Evolutionary conservation across 306 rosid genomes (phyloP).

Genomic region (Cyclanthera cordifolia): DNA sequence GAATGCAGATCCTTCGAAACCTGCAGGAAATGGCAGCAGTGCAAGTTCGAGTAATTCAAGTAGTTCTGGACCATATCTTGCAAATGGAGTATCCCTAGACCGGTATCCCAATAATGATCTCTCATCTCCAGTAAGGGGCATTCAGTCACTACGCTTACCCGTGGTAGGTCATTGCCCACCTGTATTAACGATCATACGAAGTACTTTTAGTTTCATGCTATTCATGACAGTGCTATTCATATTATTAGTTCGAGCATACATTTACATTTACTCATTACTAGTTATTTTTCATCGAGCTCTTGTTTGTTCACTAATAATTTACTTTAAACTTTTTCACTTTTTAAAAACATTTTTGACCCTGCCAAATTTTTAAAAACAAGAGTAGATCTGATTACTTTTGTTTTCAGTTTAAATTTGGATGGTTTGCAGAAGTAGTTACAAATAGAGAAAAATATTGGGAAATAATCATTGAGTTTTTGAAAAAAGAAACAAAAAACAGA

Average conservation of each 20-base stretch:
- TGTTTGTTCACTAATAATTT: neutral
- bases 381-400: neutral
- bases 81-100: conserved; percentile 44
- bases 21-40: conserved; percentile 34
- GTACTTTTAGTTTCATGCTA: neutral
- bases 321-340: neutral
- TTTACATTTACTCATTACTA: neutral
- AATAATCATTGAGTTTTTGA: neutral
- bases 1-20: conserved; percentile 33
- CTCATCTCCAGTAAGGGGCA: conserved; percentile 27
- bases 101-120: conserved; percentile 23
- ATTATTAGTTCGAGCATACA: neutral
- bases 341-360: neutral
- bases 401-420: neutral
- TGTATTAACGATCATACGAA: neutral
- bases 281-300: neutral
- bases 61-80: conserved; percentile 26
- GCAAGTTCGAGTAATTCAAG: conserved; percentile 25
- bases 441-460: neutral
- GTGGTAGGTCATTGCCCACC: conserved; percentile 25
- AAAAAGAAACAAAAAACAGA: neutral
- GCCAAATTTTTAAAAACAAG: neutral
- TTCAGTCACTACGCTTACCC: conserved; percentile 37
- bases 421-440: neutral
- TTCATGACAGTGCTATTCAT: neutral